Evolutionary conservation across 2,329 filamentous ascomycete species (phyloP), one percentile per base, ranked within the genome.

Genomic region (Cordyceps militaris): DNA sequence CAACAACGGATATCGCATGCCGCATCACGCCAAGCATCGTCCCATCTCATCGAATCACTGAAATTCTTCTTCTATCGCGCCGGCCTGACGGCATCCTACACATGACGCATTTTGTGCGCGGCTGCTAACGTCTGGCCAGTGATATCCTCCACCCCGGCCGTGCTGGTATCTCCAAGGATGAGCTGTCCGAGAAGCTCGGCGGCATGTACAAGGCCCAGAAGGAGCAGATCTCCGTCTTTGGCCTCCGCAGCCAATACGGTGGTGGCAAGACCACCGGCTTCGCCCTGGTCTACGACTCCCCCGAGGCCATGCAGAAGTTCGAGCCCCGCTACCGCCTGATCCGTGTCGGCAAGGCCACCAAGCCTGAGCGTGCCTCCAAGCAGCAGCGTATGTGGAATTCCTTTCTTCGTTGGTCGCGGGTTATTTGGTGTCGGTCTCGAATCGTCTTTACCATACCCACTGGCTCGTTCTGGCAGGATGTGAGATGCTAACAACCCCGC

Each of bases 221-320:
- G 84, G 92, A 97, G 74, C 89, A 96, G 81, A 88, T 97, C 79
- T 92, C 87, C 78, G 91, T 96, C 78, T 99, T 99, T 77, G 94
- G 94, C 74, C 91, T 99, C 79, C 89, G 91, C 79, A 99, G 94
- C 71, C 93, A 97, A 78, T 99, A 89, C 77, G 94, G 94, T 93
- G 94, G 94, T 76, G 94, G 94, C 84, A 99, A 99, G 89, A 96
- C 90, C 78, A 97, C 93, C 67, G 94, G 94, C 72, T 99, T 99
- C 76, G 94, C 91, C 67, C 91, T 97, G 73, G 84, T 99, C 82
- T 99, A 99, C 86, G 94, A 99, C 81, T 96, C 90, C 67, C 82
- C 86, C 74, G 94, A 99, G 85, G 91, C 92, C 72, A 87, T 99
- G 87, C 97, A 97, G 90, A 97, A 97, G 82, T 99, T 97, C 79